Base-by-base conservation (phyloP, 306 rosid genomes). In the Carpinus viminea region DNA sequence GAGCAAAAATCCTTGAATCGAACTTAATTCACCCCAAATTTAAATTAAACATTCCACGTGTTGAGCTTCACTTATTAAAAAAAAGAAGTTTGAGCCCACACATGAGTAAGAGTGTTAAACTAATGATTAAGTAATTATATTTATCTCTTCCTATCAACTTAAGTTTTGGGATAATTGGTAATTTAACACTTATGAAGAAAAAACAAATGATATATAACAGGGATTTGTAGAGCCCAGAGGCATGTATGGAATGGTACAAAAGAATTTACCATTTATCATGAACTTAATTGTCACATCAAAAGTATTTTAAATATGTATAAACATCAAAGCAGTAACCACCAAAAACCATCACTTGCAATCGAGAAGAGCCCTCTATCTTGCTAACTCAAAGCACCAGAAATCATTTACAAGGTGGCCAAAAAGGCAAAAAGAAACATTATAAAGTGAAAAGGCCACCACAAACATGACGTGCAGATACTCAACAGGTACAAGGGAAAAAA, bases 391-490 rank as follows among this genome's bases (percentile, higher is more conserved):
- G 60, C 76, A 77, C 76, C 76, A 72, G 55, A 51, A 21, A 69
- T 82, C 69, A 81, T 85, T 79, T 85, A 91, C 91, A 88, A 73
- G 80, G 76, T 82, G 81, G 78, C 79, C 66, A 56, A 76, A 41
- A 76, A 61, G 41, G 55, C 72, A 83, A 60, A 79, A 38, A 74
- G 61, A 55, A 77, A 52, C 77, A 80, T 80, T 72, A 74, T 55
- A 52, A 77, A 78, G 76, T 38, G 54, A 80, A 85, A 79, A 76
- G 26, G 68, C 80, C 80, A 65, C 78, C 72, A 88, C 41, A 72
- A 83, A 45, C 87, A 81, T 86, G 89, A 74, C 85, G 77, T 86
- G 85, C 84, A 90, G 53, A 78, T 86, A 24, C 75, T 70, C 36
- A 80, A 74, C 81, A 70, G 81, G 69, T 77, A 66, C 73, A 5